Evolutionary conservation across 768 basidiomycete genomes (phyloP).

Genomic region (Chalciporus chontae): DNA sequence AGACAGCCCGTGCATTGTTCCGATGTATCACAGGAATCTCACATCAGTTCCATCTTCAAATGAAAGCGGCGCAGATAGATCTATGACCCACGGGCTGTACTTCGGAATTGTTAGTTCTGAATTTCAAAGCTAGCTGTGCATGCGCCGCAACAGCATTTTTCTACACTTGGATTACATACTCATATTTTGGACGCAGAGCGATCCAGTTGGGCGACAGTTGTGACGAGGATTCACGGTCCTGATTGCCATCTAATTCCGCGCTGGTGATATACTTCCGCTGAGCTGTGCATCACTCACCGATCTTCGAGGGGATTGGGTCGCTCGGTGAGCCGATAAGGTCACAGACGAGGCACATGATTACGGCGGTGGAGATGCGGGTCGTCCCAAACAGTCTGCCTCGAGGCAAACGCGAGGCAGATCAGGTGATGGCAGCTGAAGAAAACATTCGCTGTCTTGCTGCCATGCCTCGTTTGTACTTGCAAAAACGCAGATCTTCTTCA

Average conservation of each 20-base stretch:
- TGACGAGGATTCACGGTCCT: background rate
- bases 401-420: conserved; percentile 23
- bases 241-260: background rate
- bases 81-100: background rate
- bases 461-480: background rate
- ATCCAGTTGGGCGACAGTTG: conserved; percentile 1
- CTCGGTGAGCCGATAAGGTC: background rate
- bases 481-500: background rate
- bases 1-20: background rate
- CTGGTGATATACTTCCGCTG: too few relatives aligned
- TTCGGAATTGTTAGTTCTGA: background rate
- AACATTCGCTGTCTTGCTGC: background rate
- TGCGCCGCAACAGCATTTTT: too few relatives aligned
- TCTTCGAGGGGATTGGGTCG: background rate
- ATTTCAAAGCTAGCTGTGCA: background rate
- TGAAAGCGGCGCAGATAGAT: background rate
- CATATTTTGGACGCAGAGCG: too few relatives aligned
- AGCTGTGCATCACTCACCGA: background rate
- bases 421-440: conserved; percentile 3
- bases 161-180: too few relatives aligned
- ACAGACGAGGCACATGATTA: background rate
- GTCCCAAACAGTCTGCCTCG: conserved; percentile 20
- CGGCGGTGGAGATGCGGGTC: conserved; percentile 2
- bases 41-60: background rate
- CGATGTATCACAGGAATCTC: conserved; percentile 1